A percentile compares a stretch with the other conserved stretches of the same genome.
Conservation (phyloP, 306 rosid genomes). For the Dryas drummondii region DNA sequence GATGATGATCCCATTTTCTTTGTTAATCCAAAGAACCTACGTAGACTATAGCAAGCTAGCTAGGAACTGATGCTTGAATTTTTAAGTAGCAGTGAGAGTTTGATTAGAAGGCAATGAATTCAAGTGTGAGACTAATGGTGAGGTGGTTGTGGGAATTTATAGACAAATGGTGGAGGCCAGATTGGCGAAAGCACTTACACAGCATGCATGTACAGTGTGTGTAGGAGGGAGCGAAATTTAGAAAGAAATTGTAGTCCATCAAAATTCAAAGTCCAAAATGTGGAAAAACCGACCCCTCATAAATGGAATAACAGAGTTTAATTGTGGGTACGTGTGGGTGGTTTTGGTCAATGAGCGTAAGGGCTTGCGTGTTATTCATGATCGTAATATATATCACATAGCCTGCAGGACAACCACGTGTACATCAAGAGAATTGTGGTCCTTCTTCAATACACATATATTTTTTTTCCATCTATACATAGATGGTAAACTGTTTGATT, state of each 20-base stretch:
- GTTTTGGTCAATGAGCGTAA: slow-evolving; percentile 39
- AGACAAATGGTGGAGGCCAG: slow-evolving; percentile 4
- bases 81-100: neutral
- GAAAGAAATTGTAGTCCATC: slow-evolving; percentile 17
- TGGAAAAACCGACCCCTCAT: neutral
- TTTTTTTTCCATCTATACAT: too few species aligned
- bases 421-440: neutral
- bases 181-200: neutral
- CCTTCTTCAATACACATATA: too few species aligned
- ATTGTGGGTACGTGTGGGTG: neutral
- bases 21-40: neutral
- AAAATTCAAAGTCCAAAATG: slow-evolving; percentile 27
- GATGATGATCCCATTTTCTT: slow-evolving; percentile 20
- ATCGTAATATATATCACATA: too few species aligned
- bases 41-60: neutral
- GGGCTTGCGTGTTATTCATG: slow-evolving; percentile 31
- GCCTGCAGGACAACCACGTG: slow-evolving; percentile 29
- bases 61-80: neutral
- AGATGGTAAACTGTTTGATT: too few species aligned
- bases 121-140: slow-evolving; percentile 3
- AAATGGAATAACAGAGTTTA: neutral
- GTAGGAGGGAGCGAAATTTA: neutral
- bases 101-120: neutral
- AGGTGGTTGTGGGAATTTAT: neutral
- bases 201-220: too few species aligned